These are phyloP conservation scores for Kazachstania bromeliacearum DNA, from an alignment of 805 yeast genomes.

Conservation along the genomic window DNA sequence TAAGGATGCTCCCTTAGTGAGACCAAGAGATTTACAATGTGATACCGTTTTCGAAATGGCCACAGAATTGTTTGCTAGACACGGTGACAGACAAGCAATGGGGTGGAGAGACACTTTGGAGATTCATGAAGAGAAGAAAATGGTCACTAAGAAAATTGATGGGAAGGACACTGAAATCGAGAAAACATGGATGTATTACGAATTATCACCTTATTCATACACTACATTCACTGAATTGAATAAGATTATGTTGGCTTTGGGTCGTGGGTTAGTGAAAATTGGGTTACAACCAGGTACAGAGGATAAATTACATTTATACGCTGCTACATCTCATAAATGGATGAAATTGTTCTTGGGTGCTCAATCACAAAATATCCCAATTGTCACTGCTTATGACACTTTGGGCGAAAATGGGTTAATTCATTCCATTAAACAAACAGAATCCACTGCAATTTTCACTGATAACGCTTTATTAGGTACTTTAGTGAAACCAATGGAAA, in stretches of 20 bases:
- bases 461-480: conserved; percentile 65
- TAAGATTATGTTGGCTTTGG: conserved; percentile 41
- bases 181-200: conserved; percentile 83
- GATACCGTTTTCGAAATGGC: conserved; percentile 63
- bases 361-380: conserved; percentile 68
- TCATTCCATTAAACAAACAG: conserved; percentile 79
- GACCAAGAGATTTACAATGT: conserved; percentile 59
- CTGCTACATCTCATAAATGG: conserved; percentile 84
- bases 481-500: conserved; percentile 62
- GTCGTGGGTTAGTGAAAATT: conserved; percentile 64
- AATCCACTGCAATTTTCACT: conserved; percentile 67
- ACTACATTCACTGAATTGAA: conserved; percentile 52
- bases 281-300: conserved; percentile 58
- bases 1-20: conserved; percentile 38
- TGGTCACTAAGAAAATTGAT: conserved; percentile 63
- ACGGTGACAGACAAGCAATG: conserved; percentile 47
- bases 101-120: conserved; percentile 75
- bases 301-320: conserved; percentile 72
- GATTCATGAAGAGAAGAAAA: conserved; percentile 65
- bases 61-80: conserved; percentile 48
- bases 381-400: conserved; percentile 94
- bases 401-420: conserved; percentile 82
- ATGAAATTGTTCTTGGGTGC: conserved; percentile 78
- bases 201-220: conserved; percentile 62
- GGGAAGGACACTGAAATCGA: conserved; percentile 65